phyloP scores from a whole-genome alignment of 140 eudicot species.

The Flaveria floridana region DNA sequence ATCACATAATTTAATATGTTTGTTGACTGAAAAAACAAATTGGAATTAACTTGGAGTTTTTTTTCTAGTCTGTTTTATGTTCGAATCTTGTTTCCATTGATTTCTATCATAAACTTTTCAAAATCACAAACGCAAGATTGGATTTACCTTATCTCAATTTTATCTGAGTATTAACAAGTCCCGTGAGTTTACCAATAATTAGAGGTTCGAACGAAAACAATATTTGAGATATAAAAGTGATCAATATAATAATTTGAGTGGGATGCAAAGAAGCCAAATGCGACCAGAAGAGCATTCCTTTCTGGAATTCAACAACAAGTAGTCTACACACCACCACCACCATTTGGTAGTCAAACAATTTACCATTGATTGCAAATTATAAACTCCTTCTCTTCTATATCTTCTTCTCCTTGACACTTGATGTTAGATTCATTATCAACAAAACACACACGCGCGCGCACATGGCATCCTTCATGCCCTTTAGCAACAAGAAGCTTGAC shows the following conservation, averaged over 20 bases:
- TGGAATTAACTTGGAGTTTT: too few species aligned
- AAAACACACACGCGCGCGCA: slow-evolving; percentile 6
- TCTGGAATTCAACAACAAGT: slow-evolving; percentile 36
- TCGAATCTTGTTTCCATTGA: too few species aligned
- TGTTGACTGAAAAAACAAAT: too few species aligned
- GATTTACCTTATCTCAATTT: too few species aligned
- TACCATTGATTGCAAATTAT: slow-evolving; percentile 1
- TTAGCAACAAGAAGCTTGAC: slow-evolving; percentile 59
- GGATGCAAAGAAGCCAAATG: slow-evolving; percentile 37
- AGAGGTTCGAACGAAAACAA: not conserved
- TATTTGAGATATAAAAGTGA: not conserved
- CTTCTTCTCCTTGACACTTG: slow-evolving; percentile 17
- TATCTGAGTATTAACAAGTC: too few species aligned
- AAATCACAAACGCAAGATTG: too few species aligned
- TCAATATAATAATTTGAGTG: slow-evolving; percentile 20
- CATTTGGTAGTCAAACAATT: slow-evolving; percentile 25
- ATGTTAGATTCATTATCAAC: not conserved
- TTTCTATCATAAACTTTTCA: too few species aligned
- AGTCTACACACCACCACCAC: not conserved
- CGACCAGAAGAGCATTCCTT: slow-evolving; percentile 41
- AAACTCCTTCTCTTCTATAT: not conserved
- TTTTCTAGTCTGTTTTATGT: too few species aligned
- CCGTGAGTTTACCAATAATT: too few species aligned
- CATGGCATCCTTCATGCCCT: slow-evolving; percentile 67
- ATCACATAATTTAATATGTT: too few species aligned